Base-by-base conservation (phyloP, 192 early-diverging fungal genomes). In the Gryganskiella cystojenkinii region DNA sequence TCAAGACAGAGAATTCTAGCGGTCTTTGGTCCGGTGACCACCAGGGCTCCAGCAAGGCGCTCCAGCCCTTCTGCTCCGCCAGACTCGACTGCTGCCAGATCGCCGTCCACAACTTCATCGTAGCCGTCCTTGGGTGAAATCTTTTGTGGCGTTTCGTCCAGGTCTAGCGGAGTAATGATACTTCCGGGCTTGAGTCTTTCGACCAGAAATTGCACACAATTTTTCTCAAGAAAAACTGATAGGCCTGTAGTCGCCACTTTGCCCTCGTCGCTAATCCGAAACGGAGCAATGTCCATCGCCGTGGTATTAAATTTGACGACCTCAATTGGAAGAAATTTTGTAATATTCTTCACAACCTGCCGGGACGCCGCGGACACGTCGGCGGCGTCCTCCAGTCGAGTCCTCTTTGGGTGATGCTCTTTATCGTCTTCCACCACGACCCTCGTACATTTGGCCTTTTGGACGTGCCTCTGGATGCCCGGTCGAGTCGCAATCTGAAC, bases 1-100 rank as follows among this genome's bases (percentile, higher is more conserved):
- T 58, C 56, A 1, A 44, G 33, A 42, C 37, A 58, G 2, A 35
- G 22, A 25, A 58, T 58, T 25, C 37, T 58, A 19, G 34, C 6
- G 20, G 56, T 61, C 3, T 61, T 44, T 47, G 22, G 22, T 30
- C 59, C 59, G 28, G 59, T 61, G 28, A 44, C 46, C 10, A 49
- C 22, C 3, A 11, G 27, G 27, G 59, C 59, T 20, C 59, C 61
- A 30, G 43, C 22, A 45, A 61, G 45, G 1, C 59, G 59, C 44
- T 61, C 59, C 4, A 61, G 40, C 8, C 59, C 45, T 14, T 10
- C 33, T 4, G 27, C 24, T 17, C 59, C 59, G 27, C 59, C 45
- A 31, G 59, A 61, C 28, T 49, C 45, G 15, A 49, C 27, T 49
- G 46, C 59, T 28, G 17, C 4, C 9, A 61, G 59, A 61, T 61